Conservation (phyloP, 2,329 filamentous ascomycete species). For the Colletotrichum caudatum region DNA sequence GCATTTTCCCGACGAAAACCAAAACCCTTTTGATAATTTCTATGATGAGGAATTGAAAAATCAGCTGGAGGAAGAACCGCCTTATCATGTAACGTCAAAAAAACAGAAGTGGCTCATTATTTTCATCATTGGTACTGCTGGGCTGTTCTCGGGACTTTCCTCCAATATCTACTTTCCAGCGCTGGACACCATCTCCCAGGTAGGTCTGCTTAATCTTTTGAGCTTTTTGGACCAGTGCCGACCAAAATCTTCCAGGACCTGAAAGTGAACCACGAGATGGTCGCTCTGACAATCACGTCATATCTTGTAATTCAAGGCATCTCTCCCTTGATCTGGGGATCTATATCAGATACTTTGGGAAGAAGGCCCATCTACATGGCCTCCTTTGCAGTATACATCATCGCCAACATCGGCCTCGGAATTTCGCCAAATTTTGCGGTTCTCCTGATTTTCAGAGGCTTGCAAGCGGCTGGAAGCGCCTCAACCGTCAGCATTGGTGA, state of each 20-base stretch:
- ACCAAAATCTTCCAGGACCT: constrained; percentile 45
- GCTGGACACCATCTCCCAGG: constrained; percentile 53
- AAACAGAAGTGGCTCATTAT: constrained; percentile 60
- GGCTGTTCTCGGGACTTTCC: constrained; percentile 65
- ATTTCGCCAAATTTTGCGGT: constrained; percentile 57
- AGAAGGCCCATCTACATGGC: constrained; percentile 59
- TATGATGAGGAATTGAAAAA: background rate
- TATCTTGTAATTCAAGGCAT: constrained; percentile 66
- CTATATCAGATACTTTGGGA: constrained; percentile 60
- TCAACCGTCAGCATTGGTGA: constrained; percentile 61
- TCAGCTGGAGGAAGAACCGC: background rate
- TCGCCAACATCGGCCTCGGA: constrained; percentile 59
- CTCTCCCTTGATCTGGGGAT: constrained; percentile 61
- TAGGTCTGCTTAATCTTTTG: constrained; percentile 21
- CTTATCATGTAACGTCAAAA: constrained; percentile 52
- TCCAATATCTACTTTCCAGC: constrained; percentile 65
- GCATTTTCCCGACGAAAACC: background rate
- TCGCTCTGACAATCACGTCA: constrained; percentile 57
- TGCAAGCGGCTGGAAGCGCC: constrained; percentile 62
- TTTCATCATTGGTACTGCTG: constrained; percentile 61
- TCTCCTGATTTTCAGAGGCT: constrained; percentile 58
- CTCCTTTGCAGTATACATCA: constrained; percentile 60
- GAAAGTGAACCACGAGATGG: constrained; percentile 46
- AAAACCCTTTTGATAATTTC: constrained; percentile 22
- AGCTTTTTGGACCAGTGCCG: background rate